Evolutionary conservation across 257 asterid species (phyloP).

Genomic region (Solanum chmielewskii): DNA sequence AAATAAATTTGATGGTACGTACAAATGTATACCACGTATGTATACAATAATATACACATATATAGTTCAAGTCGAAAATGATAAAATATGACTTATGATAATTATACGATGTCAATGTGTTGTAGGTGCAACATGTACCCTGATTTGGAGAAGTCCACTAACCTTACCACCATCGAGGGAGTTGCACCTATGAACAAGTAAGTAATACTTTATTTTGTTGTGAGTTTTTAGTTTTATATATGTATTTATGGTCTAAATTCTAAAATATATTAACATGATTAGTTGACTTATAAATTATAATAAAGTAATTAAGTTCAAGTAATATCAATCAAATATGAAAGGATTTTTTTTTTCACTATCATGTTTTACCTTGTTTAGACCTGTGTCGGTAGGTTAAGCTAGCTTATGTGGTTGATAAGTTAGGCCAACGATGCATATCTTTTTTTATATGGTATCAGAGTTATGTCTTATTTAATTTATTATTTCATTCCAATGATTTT

Average conservation of each 20-base stretch:
- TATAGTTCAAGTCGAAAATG: background rate
- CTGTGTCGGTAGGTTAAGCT: background rate
- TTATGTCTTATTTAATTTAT: fast-evolving
- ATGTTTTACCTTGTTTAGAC: background rate
- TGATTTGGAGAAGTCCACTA: constrained; percentile 27
- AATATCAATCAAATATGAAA: background rate
- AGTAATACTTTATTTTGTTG: background rate
- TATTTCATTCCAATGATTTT: too few species aligned
- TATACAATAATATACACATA: too few species aligned
- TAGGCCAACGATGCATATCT: background rate
- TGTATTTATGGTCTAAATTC: background rate
- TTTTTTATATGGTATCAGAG: too few species aligned
- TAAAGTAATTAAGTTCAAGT: background rate
- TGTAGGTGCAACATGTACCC: constrained; percentile 13
- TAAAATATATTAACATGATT: background rate
- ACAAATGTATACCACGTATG: too few species aligned
- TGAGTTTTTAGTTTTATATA: background rate
- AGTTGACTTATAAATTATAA: background rate
- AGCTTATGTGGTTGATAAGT: background rate
- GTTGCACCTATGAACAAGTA: constrained; percentile 31
- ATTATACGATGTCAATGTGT: background rate
- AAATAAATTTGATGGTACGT: background rate
- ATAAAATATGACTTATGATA: background rate
- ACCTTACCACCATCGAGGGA: constrained; percentile 18
- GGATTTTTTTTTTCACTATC: background rate